A percentile compares a stretch with the other conserved stretches of the same genome.
Evolutionary conservation across 2,329 filamentous ascomycete genomes (phyloP).

Genomic region (Talaromyces sp.): DNA sequence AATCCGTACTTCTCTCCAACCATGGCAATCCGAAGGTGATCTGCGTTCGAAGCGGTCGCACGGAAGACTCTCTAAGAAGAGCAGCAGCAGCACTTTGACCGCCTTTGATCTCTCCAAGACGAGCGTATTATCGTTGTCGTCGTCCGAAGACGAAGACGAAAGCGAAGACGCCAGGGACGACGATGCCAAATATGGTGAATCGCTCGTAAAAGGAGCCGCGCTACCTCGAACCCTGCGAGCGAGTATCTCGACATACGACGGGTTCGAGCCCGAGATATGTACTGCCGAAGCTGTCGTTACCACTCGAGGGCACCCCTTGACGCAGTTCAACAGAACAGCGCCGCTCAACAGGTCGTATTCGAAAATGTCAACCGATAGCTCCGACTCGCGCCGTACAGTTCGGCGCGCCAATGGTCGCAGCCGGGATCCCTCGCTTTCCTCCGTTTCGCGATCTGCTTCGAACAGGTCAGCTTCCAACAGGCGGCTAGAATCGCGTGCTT

Average conservation of each 20-base stretch:
- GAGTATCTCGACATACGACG: constrained; percentile 34
- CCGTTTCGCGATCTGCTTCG: constrained; percentile 19
- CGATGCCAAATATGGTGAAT: constrained; percentile 3
- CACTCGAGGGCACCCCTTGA: constrained; percentile 20
- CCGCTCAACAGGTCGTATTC: constrained; percentile 19
- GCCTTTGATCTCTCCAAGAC: constrained; percentile 37
- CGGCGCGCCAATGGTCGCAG: constrained; percentile 9
- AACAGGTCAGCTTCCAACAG: constrained; percentile 18
- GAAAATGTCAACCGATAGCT: constrained; percentile 18
- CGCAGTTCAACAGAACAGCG: constrained; percentile 21
- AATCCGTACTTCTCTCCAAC: constrained; percentile 14
- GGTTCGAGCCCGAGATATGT: constrained; percentile 38
- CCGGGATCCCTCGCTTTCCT: constrained; percentile 22
- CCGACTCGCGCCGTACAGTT: constrained; percentile 10
- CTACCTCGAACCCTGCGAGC: constrained; percentile 22
- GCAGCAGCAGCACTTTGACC: constrained; percentile 31
- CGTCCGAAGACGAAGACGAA: constrained; percentile 43
- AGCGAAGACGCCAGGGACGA: constrained; percentile 24
- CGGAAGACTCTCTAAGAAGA: constrained; percentile 27
- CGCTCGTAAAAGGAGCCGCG: constrained; percentile 10
- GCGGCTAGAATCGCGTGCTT: constrained; percentile 22
- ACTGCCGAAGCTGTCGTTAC: constrained; percentile 35
- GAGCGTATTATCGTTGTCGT: constrained; percentile 44
- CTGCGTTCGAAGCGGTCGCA: constrained; percentile 12
- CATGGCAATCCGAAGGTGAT: constrained; percentile 15